Conservation (phyloP, 768 basidiomycete species). For the Leccinum rimulosum region DNA sequence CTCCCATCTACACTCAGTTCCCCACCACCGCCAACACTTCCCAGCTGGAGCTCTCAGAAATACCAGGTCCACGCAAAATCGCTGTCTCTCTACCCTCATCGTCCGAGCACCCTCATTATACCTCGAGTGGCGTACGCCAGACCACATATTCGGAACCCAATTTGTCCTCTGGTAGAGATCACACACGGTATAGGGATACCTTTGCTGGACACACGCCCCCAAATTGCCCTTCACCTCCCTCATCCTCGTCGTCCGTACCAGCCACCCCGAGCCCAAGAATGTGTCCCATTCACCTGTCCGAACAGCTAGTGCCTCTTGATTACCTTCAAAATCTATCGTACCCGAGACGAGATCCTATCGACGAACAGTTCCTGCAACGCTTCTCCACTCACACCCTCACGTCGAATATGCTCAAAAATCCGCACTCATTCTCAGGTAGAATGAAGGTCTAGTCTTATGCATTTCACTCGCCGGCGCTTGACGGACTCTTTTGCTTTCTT, state of each 20-base stretch:
- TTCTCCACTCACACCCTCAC: slow-evolving; percentile 40
- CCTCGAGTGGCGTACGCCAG: slow-evolving; percentile 22
- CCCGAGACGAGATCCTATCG: slow-evolving; percentile 58
- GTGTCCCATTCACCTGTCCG: slow-evolving; percentile 19
- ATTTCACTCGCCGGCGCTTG: not conserved
- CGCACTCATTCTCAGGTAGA: slow-evolving; percentile 27
- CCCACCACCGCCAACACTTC: slow-evolving; percentile 30
- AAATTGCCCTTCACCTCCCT: slow-evolving; percentile 32
- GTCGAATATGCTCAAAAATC: slow-evolving; percentile 18
- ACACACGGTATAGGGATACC: slow-evolving; percentile 22
- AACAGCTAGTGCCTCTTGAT: slow-evolving; percentile 59
- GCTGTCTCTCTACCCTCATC: slow-evolving; percentile 33
- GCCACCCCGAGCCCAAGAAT: slow-evolving; percentile 36
- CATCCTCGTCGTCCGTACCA: slow-evolving; percentile 39
- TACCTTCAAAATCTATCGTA: slow-evolving; percentile 55
- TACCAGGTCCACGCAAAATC: slow-evolving; percentile 21
- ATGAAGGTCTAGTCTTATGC: slow-evolving; percentile 16
- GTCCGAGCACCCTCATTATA: slow-evolving; percentile 23
- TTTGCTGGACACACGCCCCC: slow-evolving; percentile 22
- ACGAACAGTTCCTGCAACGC: slow-evolving; percentile 61
- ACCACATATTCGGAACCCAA: slow-evolving; percentile 35
- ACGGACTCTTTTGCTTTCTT: slow-evolving; percentile 5
- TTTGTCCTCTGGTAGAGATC: slow-evolving; percentile 17
- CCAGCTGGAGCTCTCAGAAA: slow-evolving; percentile 26
- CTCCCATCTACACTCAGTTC: slow-evolving; percentile 31